phyloP scores from a whole-genome alignment of 768 basidiomycete species.

The Lentinula boryana region DNA sequence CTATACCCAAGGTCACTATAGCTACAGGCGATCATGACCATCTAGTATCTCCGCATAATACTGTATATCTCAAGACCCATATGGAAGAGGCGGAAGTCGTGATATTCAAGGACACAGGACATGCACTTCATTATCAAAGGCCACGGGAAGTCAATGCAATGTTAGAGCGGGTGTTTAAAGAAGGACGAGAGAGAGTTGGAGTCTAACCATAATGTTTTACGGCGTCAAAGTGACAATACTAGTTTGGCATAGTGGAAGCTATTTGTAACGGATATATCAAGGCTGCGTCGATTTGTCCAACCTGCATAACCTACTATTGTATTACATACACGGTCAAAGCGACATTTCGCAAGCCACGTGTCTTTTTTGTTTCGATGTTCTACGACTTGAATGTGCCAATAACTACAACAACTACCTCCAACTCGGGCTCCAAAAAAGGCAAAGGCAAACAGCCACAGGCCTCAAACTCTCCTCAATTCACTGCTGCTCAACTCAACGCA shows the following conservation, averaged over 20 bases:
- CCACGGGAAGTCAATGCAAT: constrained; percentile 45
- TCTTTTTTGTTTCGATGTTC: constrained; percentile 29
- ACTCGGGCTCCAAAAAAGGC: constrained; percentile 44
- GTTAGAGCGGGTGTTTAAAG: constrained; percentile 49
- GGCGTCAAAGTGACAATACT: neutral
- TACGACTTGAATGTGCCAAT: constrained; percentile 67
- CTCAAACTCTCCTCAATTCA: constrained; percentile 29
- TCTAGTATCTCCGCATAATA: constrained; percentile 48
- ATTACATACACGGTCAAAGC: too few species aligned
- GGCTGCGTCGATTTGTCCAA: too few species aligned
- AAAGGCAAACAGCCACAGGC: constrained; percentile 46
- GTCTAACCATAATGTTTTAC: neutral
- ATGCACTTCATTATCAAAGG: constrained; percentile 51
- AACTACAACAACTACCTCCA: constrained; percentile 19
- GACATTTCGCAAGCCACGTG: too few species aligned
- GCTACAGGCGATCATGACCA: constrained; percentile 67
- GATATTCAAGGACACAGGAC: constrained; percentile 59
- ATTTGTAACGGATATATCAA: neutral
- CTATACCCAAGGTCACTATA: constrained; percentile 60
- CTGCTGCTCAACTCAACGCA: constrained; percentile 47
- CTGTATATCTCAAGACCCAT: constrained; percentile 39
- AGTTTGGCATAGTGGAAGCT: neutral
- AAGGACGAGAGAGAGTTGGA: constrained; percentile 31
- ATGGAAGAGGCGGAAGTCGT: constrained; percentile 60
- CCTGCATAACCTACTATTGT: too few species aligned